These are phyloP conservation scores for Raffaelea albimanens DNA, from an alignment of 2,329 filamentous ascomycete species.

Conservation along the genomic window DNA sequence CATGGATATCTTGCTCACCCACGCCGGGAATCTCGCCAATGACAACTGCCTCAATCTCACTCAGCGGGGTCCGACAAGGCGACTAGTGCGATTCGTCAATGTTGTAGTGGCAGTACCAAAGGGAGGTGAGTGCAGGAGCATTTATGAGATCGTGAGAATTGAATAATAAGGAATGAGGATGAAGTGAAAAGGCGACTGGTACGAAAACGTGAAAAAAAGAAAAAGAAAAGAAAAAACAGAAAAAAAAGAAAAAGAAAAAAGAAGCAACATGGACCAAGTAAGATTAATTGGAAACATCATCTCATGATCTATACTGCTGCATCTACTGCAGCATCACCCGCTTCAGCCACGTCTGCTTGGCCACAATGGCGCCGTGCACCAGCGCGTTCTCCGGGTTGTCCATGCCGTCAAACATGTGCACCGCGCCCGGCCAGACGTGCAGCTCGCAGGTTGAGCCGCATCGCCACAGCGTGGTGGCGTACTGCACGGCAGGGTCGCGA, in stretches of 20 bases:
- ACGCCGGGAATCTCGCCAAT: too few species aligned
- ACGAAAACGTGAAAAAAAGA: background rate
- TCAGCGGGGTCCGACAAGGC: too few species aligned
- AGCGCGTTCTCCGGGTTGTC: background rate
- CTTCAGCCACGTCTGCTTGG: background rate
- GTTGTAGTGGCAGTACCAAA: background rate
- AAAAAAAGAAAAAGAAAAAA: background rate
- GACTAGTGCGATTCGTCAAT: background rate
- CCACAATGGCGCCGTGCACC: background rate
- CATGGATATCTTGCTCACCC: too few species aligned
- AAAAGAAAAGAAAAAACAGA: background rate
- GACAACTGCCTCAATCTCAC: too few species aligned
- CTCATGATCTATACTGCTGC: background rate
- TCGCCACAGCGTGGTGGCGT: background rate
- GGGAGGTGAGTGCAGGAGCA: too few species aligned
- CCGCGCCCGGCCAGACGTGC: slow-evolving; percentile 3
- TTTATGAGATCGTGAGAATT: too few species aligned
- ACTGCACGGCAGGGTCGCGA: background rate
- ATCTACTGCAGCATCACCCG: background rate
- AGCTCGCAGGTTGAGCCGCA: slow-evolving; percentile 1
- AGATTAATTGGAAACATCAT: background rate
- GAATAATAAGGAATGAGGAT: too few species aligned
- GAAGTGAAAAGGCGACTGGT: too few species aligned
- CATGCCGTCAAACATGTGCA: slow-evolving; percentile 1
- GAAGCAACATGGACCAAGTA: background rate